These are phyloP conservation scores for Aspergillus sp. DNA, from an alignment of 2,329 filamentous ascomycete species.

Conservation along the genomic window DNA sequence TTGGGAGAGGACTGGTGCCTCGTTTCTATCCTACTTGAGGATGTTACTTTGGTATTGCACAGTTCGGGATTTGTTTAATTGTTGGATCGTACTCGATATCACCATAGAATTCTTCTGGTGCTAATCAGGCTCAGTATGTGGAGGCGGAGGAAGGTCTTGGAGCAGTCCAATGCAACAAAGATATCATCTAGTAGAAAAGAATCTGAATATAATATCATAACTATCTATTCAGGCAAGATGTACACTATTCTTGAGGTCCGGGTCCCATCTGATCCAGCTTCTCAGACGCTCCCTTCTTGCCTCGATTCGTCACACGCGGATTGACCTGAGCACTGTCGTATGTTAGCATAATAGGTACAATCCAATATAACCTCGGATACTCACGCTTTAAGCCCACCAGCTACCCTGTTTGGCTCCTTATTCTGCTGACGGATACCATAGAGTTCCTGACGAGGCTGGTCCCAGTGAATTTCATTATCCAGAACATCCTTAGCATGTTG, in stretches of 20 bases:
- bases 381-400: constrained; percentile 15
- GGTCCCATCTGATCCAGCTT: constrained; percentile 12
- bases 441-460: constrained; percentile 10
- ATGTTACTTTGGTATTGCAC: too few species aligned
- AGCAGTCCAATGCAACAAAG: too few species aligned
- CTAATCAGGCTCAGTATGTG: too few species aligned
- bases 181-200: too few species aligned
- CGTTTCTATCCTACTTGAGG: too few species aligned
- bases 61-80: too few species aligned
- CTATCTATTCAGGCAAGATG: too few species aligned
- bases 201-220: too few species aligned
- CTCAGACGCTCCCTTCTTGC: constrained; percentile 12
- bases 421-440: constrained; percentile 2
- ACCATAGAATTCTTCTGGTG: too few species aligned
- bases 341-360: neutral
- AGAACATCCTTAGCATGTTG: constrained; percentile 18
- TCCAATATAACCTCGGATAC: neutral
- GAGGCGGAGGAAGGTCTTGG: too few species aligned
- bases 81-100: too few species aligned
- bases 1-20: too few species aligned
- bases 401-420: constrained; percentile 9
- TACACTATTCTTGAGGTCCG: neutral
- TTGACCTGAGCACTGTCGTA: constrained; percentile 13
- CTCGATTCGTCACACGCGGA: constrained; percentile 9
- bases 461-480: constrained; percentile 14